phyloP scores from a whole-genome alignment of 139 green algal species.

The Parachlorella kessleri region DNA sequence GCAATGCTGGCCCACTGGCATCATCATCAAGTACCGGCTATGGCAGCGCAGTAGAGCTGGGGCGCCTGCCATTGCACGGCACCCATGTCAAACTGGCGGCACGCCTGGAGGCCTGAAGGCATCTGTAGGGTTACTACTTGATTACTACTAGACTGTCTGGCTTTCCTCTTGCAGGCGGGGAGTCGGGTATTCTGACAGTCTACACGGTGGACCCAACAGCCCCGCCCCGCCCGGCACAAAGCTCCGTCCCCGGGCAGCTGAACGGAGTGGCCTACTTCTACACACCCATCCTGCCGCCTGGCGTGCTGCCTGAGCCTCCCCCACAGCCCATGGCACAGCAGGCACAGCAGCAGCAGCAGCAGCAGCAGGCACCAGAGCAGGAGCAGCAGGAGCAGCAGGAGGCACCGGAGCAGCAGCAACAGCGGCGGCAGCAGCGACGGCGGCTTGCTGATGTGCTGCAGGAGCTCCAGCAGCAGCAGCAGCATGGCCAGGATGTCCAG shows the following conservation, averaged over 20 bases:
- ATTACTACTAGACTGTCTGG: no score
- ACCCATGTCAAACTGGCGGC: no score
- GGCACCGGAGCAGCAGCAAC: no score
- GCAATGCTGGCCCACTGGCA: no score
- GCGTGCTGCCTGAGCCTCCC: no score
- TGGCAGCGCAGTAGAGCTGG: no score
- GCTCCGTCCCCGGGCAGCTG: background rate
- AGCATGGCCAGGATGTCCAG: background rate
- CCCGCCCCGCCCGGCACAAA: background rate
- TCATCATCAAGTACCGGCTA: no score
- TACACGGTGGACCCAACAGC: slow-evolving; percentile 14
- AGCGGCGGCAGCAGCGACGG: background rate
- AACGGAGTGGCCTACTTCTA: slow-evolving; percentile 7
- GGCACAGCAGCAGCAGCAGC: background rate
- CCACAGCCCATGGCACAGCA: no score
- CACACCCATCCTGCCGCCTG: background rate
- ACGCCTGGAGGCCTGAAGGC: no score
- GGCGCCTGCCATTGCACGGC: no score
- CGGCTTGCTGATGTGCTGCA: background rate
- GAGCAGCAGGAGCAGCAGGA: background rate
- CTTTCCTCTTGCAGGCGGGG: slow-evolving; percentile 2
- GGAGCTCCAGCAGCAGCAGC: background rate
- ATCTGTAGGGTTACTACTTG: no score
- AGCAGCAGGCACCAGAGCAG: slow-evolving; percentile 10
- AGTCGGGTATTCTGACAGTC: slow-evolving; percentile 15